A percentile compares a stretch with the other conserved stretches of the same genome.
These are phyloP conservation scores for Trametes pubescens DNA, from an alignment of 1,284 basidiomycete species.

Conservation along the genomic window DNA sequence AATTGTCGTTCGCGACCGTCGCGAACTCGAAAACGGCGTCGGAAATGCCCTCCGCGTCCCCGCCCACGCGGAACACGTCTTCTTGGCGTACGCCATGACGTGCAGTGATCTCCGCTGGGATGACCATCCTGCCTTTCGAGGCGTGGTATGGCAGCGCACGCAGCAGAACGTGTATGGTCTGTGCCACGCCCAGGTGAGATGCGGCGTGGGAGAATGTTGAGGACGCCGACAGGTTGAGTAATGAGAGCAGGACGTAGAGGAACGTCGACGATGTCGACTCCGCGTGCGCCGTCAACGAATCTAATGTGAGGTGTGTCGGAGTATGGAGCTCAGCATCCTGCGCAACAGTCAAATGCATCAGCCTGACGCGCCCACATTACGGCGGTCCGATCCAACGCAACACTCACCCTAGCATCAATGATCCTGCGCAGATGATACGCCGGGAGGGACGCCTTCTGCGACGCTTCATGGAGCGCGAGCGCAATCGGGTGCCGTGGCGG, in stretches of 20 bases:
- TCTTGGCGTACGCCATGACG: conserved; percentile 87
- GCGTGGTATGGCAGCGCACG: conserved; percentile 83
- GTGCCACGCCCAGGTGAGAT: conserved; percentile 79
- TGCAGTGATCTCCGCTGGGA: conserved; percentile 87
- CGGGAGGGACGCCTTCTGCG: conserved; percentile 58
- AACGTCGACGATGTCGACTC: conserved; percentile 84
- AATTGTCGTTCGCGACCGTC: conserved; percentile 89
- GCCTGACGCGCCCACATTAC: conserved; percentile 28
- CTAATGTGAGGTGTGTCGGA: conserved; percentile 74
- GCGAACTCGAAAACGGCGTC: conserved; percentile 92
- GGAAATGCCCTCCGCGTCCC: conserved; percentile 66
- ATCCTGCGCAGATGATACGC: conserved; percentile 86
- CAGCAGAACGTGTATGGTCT: conserved; percentile 77
- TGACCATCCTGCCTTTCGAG: conserved; percentile 75
- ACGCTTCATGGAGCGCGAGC: conserved; percentile 73
- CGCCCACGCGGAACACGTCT: conserved; percentile 81
- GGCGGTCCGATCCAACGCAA: conserved; percentile 9
- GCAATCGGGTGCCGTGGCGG: conserved; percentile 88
- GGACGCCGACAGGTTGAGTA: conserved; percentile 72
- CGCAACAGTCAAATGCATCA: conserved; percentile 19
- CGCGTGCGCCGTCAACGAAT: conserved; percentile 75
- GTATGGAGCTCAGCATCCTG: conserved; percentile 81
- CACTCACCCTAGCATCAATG: conserved; percentile 80
- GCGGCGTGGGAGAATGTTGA: conserved; percentile 77
- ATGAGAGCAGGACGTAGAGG: conserved; percentile 80